Evolutionary conservation across 495 filamentous ascomycete species (phyloP).

Genomic region (Penicillium bovifimosum): DNA sequence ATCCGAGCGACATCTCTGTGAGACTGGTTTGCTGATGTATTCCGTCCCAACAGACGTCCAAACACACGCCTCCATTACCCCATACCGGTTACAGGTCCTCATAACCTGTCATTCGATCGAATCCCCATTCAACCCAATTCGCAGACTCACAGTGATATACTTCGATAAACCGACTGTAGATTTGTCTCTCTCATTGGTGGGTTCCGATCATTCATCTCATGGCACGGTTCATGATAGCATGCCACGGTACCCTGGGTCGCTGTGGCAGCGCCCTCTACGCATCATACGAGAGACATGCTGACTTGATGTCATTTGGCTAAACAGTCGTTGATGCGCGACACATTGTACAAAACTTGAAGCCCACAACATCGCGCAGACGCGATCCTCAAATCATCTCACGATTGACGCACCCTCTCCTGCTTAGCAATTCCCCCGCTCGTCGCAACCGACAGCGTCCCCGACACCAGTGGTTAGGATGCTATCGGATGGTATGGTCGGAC

Average conservation of each 20-base stretch:
- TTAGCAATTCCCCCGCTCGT: not conserved
- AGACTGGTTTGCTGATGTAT: slow-evolving; percentile 5
- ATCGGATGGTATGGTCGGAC: slow-evolving; percentile 38
- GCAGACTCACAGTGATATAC: not conserved
- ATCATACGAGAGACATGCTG: slow-evolving; percentile 22
- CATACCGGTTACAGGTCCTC: slow-evolving; percentile 25
- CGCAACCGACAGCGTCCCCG: not conserved
- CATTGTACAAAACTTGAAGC: slow-evolving; percentile 9
- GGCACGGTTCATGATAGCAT: slow-evolving; percentile 20
- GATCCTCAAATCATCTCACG: not conserved
- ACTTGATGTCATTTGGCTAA: slow-evolving; percentile 26
- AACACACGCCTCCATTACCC: slow-evolving; percentile 12
- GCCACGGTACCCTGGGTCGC: slow-evolving; percentile 19
- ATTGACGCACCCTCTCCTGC: not conserved
- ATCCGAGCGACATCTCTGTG: not conserved
- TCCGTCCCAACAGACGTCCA: slow-evolving; percentile 9
- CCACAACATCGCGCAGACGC: slow-evolving; percentile 3
- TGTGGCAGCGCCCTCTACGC: slow-evolving; percentile 10
- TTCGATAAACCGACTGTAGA: slow-evolving; percentile 15
- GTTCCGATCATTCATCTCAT: slow-evolving; percentile 15
- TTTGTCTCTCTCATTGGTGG: slow-evolving; percentile 19
- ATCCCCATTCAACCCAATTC: not conserved
- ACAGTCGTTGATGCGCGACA: slow-evolving; percentile 24
- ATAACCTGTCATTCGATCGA: slow-evolving; percentile 10
- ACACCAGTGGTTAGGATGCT: slow-evolving; percentile 29